phyloP scores from a whole-genome alignment of 371 early-diverging fungal species.

The Mucor ambiguus region DNA sequence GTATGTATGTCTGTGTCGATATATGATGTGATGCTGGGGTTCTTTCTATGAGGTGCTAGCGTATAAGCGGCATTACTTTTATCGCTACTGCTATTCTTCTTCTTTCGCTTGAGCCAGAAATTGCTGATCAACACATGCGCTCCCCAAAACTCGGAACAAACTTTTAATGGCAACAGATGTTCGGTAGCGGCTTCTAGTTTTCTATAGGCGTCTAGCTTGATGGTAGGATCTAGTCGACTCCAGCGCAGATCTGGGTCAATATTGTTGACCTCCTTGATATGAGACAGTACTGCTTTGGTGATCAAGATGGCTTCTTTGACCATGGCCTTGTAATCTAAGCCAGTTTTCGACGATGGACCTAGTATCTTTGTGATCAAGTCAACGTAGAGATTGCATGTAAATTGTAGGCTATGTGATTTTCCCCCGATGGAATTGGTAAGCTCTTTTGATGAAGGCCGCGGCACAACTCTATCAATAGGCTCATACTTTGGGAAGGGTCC shows the following conservation, averaged over 20 bases:
- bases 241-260: constrained; percentile 15
- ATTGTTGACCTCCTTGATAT: constrained; percentile 8
- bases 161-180: constrained; percentile 17
- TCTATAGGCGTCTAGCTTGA: constrained; percentile 16
- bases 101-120: constrained; percentile 19
- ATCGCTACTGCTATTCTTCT: not conserved
- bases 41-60: not conserved
- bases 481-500: constrained; percentile 14
- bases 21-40: not conserved
- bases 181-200: constrained; percentile 14
- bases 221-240: constrained; percentile 18
- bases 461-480: constrained; percentile 1
- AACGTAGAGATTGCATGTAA: constrained; percentile 15
- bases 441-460: constrained; percentile 17
- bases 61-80: not conserved
- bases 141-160: constrained; percentile 22
- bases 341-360: constrained; percentile 10
- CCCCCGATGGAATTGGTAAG: constrained; percentile 9
- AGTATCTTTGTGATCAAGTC: constrained; percentile 14
- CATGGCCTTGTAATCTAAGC: constrained; percentile 19
- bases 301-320: constrained; percentile 18
- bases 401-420: constrained; percentile 19
- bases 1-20: not conserved
- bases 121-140: constrained; percentile 20
- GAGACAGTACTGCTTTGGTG: constrained; percentile 15